These are phyloP conservation scores for Penicillium samsonianum DNA, from an alignment of 495 filamentous ascomycete species.

Conservation along the genomic window DNA sequence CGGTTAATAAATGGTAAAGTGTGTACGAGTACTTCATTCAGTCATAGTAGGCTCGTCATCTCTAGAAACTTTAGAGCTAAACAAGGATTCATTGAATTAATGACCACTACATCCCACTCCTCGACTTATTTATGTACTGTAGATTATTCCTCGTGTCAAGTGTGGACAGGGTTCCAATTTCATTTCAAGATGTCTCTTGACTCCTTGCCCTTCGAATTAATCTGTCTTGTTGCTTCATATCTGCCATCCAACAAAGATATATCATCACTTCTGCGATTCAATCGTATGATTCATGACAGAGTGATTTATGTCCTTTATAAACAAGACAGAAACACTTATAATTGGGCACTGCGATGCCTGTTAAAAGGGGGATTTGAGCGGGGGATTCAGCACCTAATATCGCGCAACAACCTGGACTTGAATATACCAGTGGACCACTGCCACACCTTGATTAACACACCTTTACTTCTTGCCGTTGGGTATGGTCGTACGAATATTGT, in stretches of 20 bases:
- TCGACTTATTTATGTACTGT: neutral
- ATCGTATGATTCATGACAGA: neutral
- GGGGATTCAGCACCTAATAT: neutral
- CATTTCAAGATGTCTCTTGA: neutral
- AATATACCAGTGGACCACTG: neutral
- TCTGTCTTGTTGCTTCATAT: neutral
- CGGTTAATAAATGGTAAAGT: neutral
- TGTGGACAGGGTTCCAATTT: neutral
- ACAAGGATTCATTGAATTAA: neutral
- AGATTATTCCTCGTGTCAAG: no score
- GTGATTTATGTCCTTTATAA: neutral
- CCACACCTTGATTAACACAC: neutral
- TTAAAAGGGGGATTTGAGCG: neutral
- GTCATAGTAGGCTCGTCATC: neutral
- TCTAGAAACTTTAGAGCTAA: neutral
- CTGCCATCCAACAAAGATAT: neutral
- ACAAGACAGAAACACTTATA: neutral
- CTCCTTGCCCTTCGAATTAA: neutral
- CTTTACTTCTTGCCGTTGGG: neutral
- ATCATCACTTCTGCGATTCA: neutral
- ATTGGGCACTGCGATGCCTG: neutral
- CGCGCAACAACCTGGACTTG: neutral
- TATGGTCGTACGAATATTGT: neutral
- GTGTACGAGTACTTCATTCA: neutral
- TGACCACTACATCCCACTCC: neutral